Percentiles rank a stretch among this genome's conserved stretches.
phyloP scores from a whole-genome alignment of 306 rosid species.

The Sechiopsis laciniata region DNA sequence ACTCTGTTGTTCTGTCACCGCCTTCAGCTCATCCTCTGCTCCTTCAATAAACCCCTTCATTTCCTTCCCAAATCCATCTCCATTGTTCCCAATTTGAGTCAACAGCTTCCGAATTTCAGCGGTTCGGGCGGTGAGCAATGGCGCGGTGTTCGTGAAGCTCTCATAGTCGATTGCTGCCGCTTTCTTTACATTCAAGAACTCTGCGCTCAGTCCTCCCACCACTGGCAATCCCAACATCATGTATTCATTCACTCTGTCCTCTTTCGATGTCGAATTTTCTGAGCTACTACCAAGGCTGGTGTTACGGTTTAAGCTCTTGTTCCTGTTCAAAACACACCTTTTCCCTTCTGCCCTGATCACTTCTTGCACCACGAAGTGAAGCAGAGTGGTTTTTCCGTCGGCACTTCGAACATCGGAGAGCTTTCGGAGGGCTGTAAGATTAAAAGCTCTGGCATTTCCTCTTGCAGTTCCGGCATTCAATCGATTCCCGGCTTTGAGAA shows the following conservation, averaged over 20 bases:
- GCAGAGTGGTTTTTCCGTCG: slow-evolving; percentile 83
- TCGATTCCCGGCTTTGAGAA: slow-evolving; percentile 88
- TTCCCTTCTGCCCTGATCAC: slow-evolving; percentile 89
- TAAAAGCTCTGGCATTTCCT: slow-evolving; percentile 94
- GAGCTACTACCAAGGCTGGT: slow-evolving; percentile 33
- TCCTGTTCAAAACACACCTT: slow-evolving; percentile 53
- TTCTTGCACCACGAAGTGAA: slow-evolving; percentile 90
- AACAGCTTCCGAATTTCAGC: slow-evolving; percentile 37
- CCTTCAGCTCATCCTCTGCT: slow-evolving; percentile 50
- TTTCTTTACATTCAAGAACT: slow-evolving; percentile 71
- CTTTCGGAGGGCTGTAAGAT: slow-evolving; percentile 67
- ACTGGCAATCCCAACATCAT: slow-evolving; percentile 65
- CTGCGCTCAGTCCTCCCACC: slow-evolving; percentile 87
- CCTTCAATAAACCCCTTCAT: slow-evolving; percentile 59
- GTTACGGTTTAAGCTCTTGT: slow-evolving; percentile 42
- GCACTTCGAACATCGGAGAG: slow-evolving; percentile 83
- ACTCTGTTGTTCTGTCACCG: slow-evolving; percentile 42
- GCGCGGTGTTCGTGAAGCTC: slow-evolving; percentile 34
- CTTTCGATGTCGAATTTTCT: slow-evolving; percentile 31
- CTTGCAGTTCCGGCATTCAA: slow-evolving; percentile 91
- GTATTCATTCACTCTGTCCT: slow-evolving; percentile 63
- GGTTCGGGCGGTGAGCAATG: slow-evolving; percentile 42
- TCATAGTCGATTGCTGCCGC: slow-evolving; percentile 56
- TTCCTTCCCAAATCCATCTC: slow-evolving; percentile 57
- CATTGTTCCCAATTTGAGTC: slow-evolving; percentile 35